Conservation (phyloP, 495 filamentous ascomycete species). For the Achaetomiella virescens region DNA sequence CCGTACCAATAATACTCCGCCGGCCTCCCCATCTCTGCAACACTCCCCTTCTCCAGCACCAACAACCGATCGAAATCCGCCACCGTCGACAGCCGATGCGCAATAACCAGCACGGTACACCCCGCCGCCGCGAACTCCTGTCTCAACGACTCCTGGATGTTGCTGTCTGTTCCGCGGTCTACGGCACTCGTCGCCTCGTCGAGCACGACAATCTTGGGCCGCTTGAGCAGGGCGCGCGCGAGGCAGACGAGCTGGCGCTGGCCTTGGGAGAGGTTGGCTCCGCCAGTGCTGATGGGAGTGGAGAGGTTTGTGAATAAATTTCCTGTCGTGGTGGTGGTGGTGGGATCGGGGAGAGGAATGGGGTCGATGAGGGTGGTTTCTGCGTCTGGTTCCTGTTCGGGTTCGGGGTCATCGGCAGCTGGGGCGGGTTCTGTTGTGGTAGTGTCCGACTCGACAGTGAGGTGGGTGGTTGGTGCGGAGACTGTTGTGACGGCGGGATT, state of each 20-base stretch:
- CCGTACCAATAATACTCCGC: slow-evolving; percentile 18
- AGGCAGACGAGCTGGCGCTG: slow-evolving; percentile 66
- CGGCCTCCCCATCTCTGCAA: slow-evolving; percentile 48
- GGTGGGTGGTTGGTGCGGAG: neutral
- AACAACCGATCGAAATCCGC: slow-evolving; percentile 65
- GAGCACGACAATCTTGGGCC: slow-evolving; percentile 73
- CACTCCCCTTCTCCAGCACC: slow-evolving; percentile 53
- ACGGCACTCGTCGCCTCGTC: slow-evolving; percentile 82
- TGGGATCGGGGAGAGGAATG: neutral
- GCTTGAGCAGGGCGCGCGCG: slow-evolving; percentile 62
- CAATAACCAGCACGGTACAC: slow-evolving; percentile 73
- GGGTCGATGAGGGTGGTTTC: slow-evolving; percentile 5
- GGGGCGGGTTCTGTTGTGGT: neutral
- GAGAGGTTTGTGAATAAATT: slow-evolving; percentile 26
- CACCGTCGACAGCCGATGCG: slow-evolving; percentile 66
- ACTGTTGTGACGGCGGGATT: neutral
- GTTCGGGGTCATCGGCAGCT: neutral
- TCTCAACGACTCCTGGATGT: slow-evolving; percentile 67
- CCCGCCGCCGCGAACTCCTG: slow-evolving; percentile 59
- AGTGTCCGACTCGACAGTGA: slow-evolving; percentile 2
- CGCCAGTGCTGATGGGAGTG: slow-evolving; percentile 27
- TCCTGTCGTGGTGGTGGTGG: neutral
- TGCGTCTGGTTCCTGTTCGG: neutral
- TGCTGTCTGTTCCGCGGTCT: slow-evolving; percentile 63
- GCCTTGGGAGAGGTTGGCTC: slow-evolving; percentile 48